Conservation (phyloP, 495 filamentous ascomycete species). For the Penicillium cinerascens region DNA sequence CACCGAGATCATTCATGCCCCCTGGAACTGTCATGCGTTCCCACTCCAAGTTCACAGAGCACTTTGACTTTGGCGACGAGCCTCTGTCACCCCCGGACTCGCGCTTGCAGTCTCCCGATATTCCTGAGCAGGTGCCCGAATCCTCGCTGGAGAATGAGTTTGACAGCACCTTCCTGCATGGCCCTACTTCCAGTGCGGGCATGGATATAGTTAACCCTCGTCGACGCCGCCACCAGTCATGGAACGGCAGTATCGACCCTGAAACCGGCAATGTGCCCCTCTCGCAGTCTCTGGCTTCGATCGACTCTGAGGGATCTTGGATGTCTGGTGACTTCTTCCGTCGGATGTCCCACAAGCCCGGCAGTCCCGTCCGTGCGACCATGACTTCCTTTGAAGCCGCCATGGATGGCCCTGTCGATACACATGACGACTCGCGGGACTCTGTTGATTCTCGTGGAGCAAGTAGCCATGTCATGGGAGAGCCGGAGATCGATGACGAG, state of each 20-base stretch:
- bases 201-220: conserved; percentile 27
- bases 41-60: conserved; percentile 89
- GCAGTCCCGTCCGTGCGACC: conserved; percentile 45
- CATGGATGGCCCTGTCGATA: conserved; percentile 17
- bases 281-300: conserved; percentile 74
- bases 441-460: conserved; percentile 25
- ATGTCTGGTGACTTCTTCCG: conserved; percentile 68
- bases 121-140: conserved; percentile 34
- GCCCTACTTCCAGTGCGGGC: conserved; percentile 23
- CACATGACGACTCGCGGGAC: conserved; percentile 27
- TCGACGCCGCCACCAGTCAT: conserved; percentile 32
- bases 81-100: conserved; percentile 80
- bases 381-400: conserved; percentile 35
- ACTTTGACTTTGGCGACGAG: conserved; percentile 67
- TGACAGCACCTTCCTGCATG: conserved; percentile 13
- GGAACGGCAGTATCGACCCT: conserved; percentile 35
- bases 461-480: conserved; percentile 41
- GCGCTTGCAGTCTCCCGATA: conserved; percentile 62
- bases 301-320: conserved; percentile 92
- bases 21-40: conserved; percentile 66
- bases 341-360: conserved; percentile 46
- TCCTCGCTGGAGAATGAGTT: conserved; percentile 25
- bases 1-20: conserved; percentile 43
- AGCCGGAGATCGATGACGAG: conserved; percentile 26
- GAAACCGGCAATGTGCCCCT: conserved; percentile 43